Evolutionary conservation across 345 rosid genomes (phyloP).

Genomic region (Salix arbutifolia): DNA sequence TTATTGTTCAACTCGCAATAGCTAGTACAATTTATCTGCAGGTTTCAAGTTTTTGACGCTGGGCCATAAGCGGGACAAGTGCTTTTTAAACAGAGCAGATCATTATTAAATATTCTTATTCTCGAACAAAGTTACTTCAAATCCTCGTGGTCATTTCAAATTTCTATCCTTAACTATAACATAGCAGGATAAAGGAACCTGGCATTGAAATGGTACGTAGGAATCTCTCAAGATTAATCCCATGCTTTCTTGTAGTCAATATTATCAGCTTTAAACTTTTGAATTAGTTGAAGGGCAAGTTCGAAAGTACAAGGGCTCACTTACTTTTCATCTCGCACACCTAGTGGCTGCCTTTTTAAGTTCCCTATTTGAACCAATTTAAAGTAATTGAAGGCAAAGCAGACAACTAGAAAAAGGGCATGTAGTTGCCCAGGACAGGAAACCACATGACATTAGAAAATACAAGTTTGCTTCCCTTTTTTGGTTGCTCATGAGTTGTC

Average conservation of each 20-base stretch:
- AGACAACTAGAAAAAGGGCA: neutral
- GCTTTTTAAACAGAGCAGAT: no score
- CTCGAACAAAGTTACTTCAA: neutral
- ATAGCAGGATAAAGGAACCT: neutral
- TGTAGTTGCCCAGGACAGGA: slow-evolving; percentile 20
- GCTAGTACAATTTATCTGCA: neutral
- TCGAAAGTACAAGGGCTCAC: slow-evolving; percentile 11
- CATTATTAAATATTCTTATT: neutral
- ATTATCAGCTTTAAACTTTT: neutral
- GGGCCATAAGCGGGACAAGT: neutral
- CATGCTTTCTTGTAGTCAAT: neutral
- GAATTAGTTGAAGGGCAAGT: slow-evolving; percentile 6
- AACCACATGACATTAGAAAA: slow-evolving; percentile 39
- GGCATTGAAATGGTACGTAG: neutral
- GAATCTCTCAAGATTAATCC: neutral
- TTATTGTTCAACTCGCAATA: neutral
- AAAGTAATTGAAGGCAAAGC: neutral
- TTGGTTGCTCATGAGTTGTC: slow-evolving; percentile 43
- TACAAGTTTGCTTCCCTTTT: slow-evolving; percentile 28
- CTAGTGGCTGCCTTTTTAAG: slow-evolving; percentile 12
- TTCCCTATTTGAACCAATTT: slow-evolving; percentile 13
- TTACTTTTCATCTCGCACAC: slow-evolving; percentile 12
- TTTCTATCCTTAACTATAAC: neutral
- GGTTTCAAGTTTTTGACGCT: neutral
- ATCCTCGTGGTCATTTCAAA: neutral